These are phyloP conservation scores for Helotiales sp. DNA, from an alignment of 2,329 filamentous ascomycete species.

Conservation along the genomic window DNA sequence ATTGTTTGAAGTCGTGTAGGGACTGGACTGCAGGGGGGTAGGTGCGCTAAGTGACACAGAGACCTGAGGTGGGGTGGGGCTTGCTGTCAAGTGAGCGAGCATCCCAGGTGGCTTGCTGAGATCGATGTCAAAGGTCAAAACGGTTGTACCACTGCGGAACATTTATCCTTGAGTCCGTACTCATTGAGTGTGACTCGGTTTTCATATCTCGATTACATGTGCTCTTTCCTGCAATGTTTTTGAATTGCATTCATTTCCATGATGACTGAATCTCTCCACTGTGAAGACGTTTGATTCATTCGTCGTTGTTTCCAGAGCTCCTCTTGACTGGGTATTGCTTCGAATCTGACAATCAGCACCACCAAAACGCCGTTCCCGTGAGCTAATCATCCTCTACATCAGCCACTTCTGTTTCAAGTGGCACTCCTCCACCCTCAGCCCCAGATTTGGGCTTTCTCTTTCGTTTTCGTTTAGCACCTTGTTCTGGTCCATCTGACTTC, in stretches of 20 bases:
- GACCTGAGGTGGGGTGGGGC: neutral
- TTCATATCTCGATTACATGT: neutral
- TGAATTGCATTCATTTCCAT: neutral
- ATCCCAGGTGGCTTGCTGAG: neutral
- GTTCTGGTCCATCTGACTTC: slow-evolving; percentile 31
- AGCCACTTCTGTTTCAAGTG: slow-evolving; percentile 10
- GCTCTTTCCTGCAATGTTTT: too few relatives aligned
- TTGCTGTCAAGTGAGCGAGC: neutral
- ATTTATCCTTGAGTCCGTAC: neutral
- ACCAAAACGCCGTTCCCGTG: slow-evolving; percentile 23
- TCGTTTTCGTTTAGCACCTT: slow-evolving; percentile 45
- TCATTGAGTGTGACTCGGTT: neutral
- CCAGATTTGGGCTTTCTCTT: slow-evolving; percentile 46
- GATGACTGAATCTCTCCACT: too few relatives aligned
- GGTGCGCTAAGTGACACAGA: neutral
- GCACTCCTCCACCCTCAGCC: slow-evolving; percentile 23
- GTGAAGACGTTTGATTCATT: neutral
- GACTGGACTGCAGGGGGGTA: slow-evolving; percentile 2
- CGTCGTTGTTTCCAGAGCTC: neutral
- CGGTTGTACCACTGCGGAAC: neutral
- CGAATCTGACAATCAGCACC: slow-evolving; percentile 17
- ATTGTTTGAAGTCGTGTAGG: slow-evolving; percentile 10
- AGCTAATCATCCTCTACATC: slow-evolving; percentile 28
- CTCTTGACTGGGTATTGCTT: slow-evolving; percentile 29
- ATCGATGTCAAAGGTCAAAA: too few relatives aligned